Base-by-base conservation (phyloP, 495 filamentous ascomycete species). In the Aspergillus indologenus region DNA sequence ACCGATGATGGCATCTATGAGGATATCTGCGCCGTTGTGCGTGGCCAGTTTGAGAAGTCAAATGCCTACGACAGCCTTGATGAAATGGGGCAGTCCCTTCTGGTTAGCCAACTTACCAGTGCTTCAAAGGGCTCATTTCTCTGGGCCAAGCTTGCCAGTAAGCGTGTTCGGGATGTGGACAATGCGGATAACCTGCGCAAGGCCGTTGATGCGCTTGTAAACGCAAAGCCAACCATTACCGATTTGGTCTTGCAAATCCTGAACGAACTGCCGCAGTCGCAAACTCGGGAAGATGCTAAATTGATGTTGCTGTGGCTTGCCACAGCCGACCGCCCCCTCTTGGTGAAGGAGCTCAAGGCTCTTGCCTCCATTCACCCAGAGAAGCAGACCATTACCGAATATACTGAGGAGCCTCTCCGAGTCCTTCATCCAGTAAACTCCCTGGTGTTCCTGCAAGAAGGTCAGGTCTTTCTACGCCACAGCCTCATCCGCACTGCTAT, bases 101-200 rank as follows among this genome's bases (percentile, higher is more conserved):
- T 71, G 0, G 59, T 74, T 29, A 67, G 71, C 19, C 63, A 67
- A 15, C 69, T 76, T 23, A 62, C 71, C 5, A 65, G 69, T 45
- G 72, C 68, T 2, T 65, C 72, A 26, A 61, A 62, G 17, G 66
- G 71, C n/a, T 76, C 74, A n/a, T 76, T 76, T 60, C 66, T 73
- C 0, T 72, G 69, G 67, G 74, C 72, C 15, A 75, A 75, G 59
- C 65, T 76, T 21, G 66, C 65, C 23, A 48, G 65, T n/a, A 74
- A 72, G 65, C 66, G 62, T 26, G 65, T 61, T 47, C 66, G 68
- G 19, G 58, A 61, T 22, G 72, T 68, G 52, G 42, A 61, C 6
- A 65, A 34, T 21, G 29, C 57, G 0, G 73, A 72, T 15, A 60
- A 31, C n/a, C 42, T 76, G 12, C 61, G 45, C 48, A 76, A 72